Percentiles rank a stretch among this genome's conserved stretches.
Conservation (phyloP, 164 flowering plant species). For the Cinnamomum micranthum region DNA sequence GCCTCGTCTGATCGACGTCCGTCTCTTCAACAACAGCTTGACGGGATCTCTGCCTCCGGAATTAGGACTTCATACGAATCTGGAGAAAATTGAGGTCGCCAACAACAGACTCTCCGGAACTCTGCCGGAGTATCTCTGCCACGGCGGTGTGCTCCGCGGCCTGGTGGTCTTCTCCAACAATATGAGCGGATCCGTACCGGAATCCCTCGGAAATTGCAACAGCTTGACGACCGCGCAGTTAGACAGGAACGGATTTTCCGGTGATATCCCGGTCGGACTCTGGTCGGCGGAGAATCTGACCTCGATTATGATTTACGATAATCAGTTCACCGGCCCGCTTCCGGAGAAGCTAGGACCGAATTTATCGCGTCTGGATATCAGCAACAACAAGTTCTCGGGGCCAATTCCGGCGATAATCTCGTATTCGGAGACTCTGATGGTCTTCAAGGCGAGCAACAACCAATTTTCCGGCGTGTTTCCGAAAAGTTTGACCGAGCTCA, state of each 20-base stretch:
- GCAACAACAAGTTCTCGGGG: constrained; percentile 57
- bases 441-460: constrained; percentile 56
- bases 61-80: constrained; percentile 32
- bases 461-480: constrained; percentile 49
- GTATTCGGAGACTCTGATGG: constrained; percentile 29
- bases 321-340: constrained; percentile 51
- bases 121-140: constrained; percentile 43
- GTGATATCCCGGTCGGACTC: constrained; percentile 45
- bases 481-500: constrained; percentile 33
- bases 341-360: constrained; percentile 36
- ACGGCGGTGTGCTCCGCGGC: constrained; percentile 24
- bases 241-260: constrained; percentile 42
- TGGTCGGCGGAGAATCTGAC: constrained; percentile 35
- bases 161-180: constrained; percentile 47
- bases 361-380: constrained; percentile 44
- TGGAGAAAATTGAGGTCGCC: constrained; percentile 31
- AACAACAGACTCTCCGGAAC: constrained; percentile 34
- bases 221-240: constrained; percentile 33
- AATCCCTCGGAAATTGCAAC: too few relatives aligned
- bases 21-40: constrained; percentile 37
- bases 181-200: constrained; percentile 32
- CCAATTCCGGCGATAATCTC: constrained; percentile 33
- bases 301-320: constrained; percentile 33
- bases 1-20: constrained; percentile 19
- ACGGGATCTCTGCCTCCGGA: constrained; percentile 48